Evolutionary conservation across 2,329 filamentous ascomycete species (phyloP), one percentile per base, ranked within the genome.

Genomic region (Aspergillus carbonarius): DNA sequence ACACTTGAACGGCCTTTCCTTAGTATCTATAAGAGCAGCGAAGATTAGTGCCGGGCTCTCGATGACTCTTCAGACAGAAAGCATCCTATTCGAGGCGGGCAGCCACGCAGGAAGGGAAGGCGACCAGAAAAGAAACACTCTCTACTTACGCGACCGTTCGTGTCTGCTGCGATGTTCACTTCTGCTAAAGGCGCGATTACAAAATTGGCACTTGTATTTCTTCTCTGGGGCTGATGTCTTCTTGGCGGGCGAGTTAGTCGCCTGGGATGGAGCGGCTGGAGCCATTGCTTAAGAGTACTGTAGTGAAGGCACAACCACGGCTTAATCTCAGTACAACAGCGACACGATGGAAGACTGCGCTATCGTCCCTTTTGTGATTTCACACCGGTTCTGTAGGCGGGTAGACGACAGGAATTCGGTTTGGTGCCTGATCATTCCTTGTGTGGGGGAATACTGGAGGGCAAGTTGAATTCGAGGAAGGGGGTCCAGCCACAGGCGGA

Each of bases 121-220:
- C 17, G 51, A 44, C 50, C 23, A 27, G 12, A 50, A 55, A 40
- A 27, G 5, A 20, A 32, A 40, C 40, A 51, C 15, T 47, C 50
- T 34, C 17, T n/a, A 93, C 93, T 83, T 95, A 98, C 95, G 95
- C 76, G 92, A 96, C 80, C 95, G 86, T 80, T 99, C 95, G 79
- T 99, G 95, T 78, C 95, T 86, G 79, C 92, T 97, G 70, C 95
- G 87, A 78, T 99, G 95, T 79, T 99, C 95, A 77, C 92, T 96
- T 77, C 95, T 85, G 81, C 93, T 97, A 78, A 99, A 99, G 64
- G 95, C 95, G 78, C 95, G 86, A 80, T 93, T 93, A 82, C 95
- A 98, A 79, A 96, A 98, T 83, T 96, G 92, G 82, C 95, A 99
- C 78, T 98, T 97, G 87, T 99, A 99, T 80, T 97, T 96, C 83